A percentile compares a stretch with the other conserved stretches of the same genome.
Evolutionary conservation across 2,329 filamentous ascomycete genomes (phyloP).

Genomic region (Metarhizium robertsii): DNA sequence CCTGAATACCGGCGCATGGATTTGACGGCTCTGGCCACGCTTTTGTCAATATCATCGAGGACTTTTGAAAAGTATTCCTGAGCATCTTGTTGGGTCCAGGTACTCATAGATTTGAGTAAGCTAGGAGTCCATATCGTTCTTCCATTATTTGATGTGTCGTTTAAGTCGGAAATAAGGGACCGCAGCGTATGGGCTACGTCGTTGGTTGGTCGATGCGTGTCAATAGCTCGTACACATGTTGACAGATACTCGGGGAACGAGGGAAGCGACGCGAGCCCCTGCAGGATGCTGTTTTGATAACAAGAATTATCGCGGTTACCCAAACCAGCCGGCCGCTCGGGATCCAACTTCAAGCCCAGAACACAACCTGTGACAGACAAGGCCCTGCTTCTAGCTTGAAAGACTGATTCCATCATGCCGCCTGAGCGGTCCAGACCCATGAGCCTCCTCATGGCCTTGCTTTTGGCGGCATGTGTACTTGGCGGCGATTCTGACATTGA

Average conservation of each 20-base stretch:
- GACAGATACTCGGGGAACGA: constrained; percentile 60
- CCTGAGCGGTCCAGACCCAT: constrained; percentile 46
- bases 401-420: constrained; percentile 46
- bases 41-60: constrained; percentile 74
- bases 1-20: constrained; percentile 20
- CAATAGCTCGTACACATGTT: constrained; percentile 25
- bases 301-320: constrained; percentile 94
- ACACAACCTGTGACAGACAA: constrained; percentile 41
- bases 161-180: constrained; percentile 60
- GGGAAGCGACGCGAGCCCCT: constrained; percentile 68
- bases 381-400: constrained; percentile 47
- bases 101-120: constrained; percentile 83
- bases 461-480: constrained; percentile 48
- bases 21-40: constrained; percentile 45
- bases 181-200: constrained; percentile 43
- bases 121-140: constrained; percentile 72
- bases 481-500: constrained; percentile 27
- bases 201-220: constrained; percentile 17
- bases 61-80: constrained; percentile 95
- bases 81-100: constrained; percentile 92
- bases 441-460: constrained; percentile 53
- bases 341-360: constrained; percentile 27
- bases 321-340: constrained; percentile 53
- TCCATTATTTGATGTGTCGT: constrained; percentile 61
- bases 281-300: constrained; percentile 94